Conservation (phyloP, 2,329 filamentous ascomycete genomes). For the Furcasterigmium sp. region DNA sequence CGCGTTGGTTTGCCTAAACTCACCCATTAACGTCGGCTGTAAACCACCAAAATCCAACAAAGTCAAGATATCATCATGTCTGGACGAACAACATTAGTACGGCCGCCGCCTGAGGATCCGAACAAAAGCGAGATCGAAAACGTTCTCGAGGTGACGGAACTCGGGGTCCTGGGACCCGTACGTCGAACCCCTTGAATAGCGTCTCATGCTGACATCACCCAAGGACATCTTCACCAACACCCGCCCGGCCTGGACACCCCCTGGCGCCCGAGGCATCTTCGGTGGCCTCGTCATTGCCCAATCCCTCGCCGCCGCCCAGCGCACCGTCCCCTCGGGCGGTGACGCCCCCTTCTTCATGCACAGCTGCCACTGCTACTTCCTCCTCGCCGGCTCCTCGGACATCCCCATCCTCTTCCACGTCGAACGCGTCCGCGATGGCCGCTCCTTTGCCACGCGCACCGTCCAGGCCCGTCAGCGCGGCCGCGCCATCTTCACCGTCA, state of each 20-base stretch:
- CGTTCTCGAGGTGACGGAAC: slow-evolving; percentile 77
- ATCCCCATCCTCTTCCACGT: slow-evolving; percentile 93
- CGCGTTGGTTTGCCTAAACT: too few species aligned
- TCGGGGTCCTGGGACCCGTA: slow-evolving; percentile 70
- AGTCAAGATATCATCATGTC: slow-evolving; percentile 21
- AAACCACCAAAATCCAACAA: not conserved
- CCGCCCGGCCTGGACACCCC: slow-evolving; percentile 84
- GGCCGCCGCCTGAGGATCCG: slow-evolving; percentile 66
- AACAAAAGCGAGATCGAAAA: slow-evolving; percentile 82
- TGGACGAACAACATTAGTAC: slow-evolving; percentile 56
- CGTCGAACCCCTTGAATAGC: too few species aligned
- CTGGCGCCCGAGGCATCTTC: slow-evolving; percentile 87
- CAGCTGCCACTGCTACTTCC: slow-evolving; percentile 99
- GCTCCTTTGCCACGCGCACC: slow-evolving; percentile 84
- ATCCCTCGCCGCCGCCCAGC: slow-evolving; percentile 80
- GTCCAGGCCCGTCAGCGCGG: slow-evolving; percentile 93
- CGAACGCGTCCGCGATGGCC: slow-evolving; percentile 85
- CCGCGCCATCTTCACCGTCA: slow-evolving; percentile 90
- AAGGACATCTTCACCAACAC: slow-evolving; percentile 94
- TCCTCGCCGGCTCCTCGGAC: slow-evolving; percentile 79
- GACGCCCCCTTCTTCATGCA: slow-evolving; percentile 64
- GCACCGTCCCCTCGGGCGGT: slow-evolving; percentile 65
- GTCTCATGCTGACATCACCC: too few species aligned
- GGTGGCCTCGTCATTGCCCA: slow-evolving; percentile 92
- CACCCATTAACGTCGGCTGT: not conserved